These are phyloP conservation scores for Didymellaceae sp. DNA, from an alignment of 2,329 filamentous ascomycete species.

Conservation along the genomic window DNA sequence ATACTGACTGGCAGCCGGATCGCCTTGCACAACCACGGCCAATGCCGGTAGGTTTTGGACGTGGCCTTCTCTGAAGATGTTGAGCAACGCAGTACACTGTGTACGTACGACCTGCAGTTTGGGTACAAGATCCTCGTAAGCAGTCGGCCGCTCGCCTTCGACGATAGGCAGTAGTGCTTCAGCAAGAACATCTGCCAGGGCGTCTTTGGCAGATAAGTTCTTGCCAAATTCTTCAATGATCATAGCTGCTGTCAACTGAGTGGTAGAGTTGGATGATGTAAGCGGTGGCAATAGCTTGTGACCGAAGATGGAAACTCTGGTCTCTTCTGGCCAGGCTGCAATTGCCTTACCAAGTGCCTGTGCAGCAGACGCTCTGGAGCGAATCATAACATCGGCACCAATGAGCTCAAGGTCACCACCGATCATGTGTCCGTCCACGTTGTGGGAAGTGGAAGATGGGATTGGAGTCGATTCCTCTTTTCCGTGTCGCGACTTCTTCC, in stretches of 20 bases:
- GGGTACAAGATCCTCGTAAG: conserved; percentile 89
- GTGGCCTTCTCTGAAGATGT: conserved; percentile 79
- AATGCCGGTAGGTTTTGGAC: conserved; percentile 73
- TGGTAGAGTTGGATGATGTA: conserved; percentile 77
- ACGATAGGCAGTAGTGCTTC: conserved; percentile 74
- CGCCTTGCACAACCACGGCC: conserved; percentile 91
- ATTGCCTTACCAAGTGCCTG: conserved; percentile 86
- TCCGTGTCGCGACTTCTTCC: conserved; percentile 79
- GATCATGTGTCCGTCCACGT: conserved; percentile 98
- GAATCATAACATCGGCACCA: conserved; percentile 83
- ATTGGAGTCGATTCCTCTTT: conserved; percentile 67
- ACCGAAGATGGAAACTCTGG: conserved; percentile 68
- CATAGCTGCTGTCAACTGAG: conserved; percentile 82
- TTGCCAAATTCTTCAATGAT: conserved; percentile 89
- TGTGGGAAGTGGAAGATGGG: conserved; percentile 71
- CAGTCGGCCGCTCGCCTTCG: conserved; percentile 78
- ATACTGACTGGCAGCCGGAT: conserved; percentile 86
- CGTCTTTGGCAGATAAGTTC: conserved; percentile 50
- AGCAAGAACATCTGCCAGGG: conserved; percentile 66
- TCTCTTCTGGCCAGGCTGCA: conserved; percentile 70
- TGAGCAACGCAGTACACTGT: conserved; percentile 88
- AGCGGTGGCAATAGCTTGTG: conserved; percentile 70
- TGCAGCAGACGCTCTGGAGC: conserved; percentile 87
- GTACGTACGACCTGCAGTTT: conserved; percentile 88
- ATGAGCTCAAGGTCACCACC: conserved; percentile 95